phyloP scores from a whole-genome alignment of 352 stramenopile species.

The Pythium biforme region DNA sequence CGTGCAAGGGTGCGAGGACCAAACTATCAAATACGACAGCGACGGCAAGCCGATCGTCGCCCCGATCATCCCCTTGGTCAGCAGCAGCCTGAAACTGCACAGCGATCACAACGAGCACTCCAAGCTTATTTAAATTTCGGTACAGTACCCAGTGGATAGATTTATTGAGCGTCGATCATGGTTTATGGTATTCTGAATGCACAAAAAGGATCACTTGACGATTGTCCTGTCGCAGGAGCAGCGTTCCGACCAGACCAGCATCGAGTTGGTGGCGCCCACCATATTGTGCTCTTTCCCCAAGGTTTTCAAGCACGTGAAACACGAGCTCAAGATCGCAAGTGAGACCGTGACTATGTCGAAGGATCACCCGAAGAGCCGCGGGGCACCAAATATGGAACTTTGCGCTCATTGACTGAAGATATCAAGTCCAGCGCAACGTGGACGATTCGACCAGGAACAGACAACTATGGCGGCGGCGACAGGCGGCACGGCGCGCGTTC shows the following conservation, averaged over 20 bases:
- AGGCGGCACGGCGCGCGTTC: constrained; percentile 1
- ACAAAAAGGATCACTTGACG: background rate
- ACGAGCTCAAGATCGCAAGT: background rate
- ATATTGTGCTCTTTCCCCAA: background rate
- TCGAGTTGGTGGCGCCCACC: background rate
- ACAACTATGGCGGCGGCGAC: background rate
- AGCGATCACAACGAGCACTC: constrained; percentile 33
- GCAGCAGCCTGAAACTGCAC: background rate
- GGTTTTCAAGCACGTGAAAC: background rate
- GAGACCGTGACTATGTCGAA: background rate
- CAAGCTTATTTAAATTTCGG: constrained; percentile 35
- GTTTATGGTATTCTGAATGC: background rate
- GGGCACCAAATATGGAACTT: constrained; percentile 4
- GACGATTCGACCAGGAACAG: background rate
- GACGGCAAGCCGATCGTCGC: constrained; percentile 16
- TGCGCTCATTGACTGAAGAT: background rate
- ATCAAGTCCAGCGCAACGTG: constrained; percentile 2
- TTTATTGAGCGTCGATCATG: background rate
- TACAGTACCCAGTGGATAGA: background rate
- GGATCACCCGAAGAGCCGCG: constrained; percentile 9
- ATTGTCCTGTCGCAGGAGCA: background rate
- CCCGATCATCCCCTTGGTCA: constrained; percentile 4
- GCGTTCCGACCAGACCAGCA: background rate
- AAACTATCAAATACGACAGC: constrained; percentile 41
- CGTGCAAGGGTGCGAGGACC: constrained; percentile 61